phyloP scores from a whole-genome alignment of 768 basidiomycete genomes.

The Chalciporus chontae region DNA sequence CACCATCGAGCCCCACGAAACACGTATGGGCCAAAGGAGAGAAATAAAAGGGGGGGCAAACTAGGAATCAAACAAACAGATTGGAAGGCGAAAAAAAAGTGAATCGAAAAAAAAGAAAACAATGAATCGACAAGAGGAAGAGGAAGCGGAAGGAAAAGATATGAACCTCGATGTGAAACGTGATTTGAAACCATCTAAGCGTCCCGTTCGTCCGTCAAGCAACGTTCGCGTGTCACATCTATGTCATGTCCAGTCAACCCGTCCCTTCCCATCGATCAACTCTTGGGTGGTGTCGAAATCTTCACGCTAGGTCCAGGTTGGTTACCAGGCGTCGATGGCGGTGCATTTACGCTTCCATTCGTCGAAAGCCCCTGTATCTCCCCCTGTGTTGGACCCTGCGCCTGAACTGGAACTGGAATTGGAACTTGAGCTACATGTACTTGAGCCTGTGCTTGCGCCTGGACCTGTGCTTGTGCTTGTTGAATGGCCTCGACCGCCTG shows the following conservation, averaged over 20 bases:
- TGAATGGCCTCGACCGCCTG: slow-evolving; percentile 37
- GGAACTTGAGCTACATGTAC: no score
- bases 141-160: background rate
- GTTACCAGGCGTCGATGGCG: slow-evolving; percentile 17
- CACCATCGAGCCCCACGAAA: background rate
- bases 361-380: slow-evolving; percentile 20
- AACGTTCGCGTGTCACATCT: slow-evolving; percentile 16
- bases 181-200: slow-evolving; percentile 21
- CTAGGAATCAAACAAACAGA: no score
- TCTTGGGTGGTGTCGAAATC: slow-evolving; percentile 17
- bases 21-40: background rate
- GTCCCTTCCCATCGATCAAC: slow-evolving; percentile 7
- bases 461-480: slow-evolving; percentile 29
- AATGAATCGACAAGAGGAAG: slow-evolving; percentile 5
- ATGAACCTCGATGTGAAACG: background rate
- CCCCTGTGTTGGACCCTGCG: slow-evolving; percentile 19
- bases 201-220: slow-evolving; percentile 21
- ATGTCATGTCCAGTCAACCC: slow-evolving; percentile 15
- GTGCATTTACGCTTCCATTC: slow-evolving; percentile 6
- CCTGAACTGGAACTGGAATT: slow-evolving; percentile 22
- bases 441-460: slow-evolving; percentile 22
- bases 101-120: background rate
- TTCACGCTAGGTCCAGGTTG: slow-evolving; percentile 24
- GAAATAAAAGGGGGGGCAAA: background rate
- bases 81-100: slow-evolving; percentile 5